phyloP scores from a whole-genome alignment of 352 stramenopile genomes.

The Pythium grandisporangium region DNA sequence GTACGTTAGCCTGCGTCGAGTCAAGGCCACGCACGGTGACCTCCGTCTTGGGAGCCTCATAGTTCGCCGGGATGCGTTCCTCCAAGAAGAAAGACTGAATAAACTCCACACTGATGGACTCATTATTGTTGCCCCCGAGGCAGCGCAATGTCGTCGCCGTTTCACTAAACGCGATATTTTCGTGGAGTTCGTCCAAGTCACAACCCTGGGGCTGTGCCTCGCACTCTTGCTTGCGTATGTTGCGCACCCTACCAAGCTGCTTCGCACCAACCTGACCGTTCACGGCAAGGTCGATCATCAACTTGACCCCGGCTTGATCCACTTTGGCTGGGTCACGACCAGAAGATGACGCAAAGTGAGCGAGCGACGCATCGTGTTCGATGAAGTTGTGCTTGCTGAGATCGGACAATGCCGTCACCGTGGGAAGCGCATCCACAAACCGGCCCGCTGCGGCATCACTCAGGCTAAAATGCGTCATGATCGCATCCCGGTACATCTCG shows the following conservation, averaged over 20 bases:
- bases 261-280: background rate
- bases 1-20: constrained; percentile 2
- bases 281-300: constrained; percentile 13
- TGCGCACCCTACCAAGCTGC: constrained; percentile 4
- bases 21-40: background rate
- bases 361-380: constrained; percentile 24
- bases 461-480: constrained; percentile 37
- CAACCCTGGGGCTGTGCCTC: constrained; percentile 3
- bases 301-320: constrained; percentile 14
- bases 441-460: constrained; percentile 16
- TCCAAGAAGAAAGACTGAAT: constrained; percentile 12
- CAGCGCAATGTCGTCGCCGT: constrained; percentile 1
- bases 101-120: background rate
- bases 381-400: constrained; percentile 22
- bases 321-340: constrained; percentile 18
- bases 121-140: constrained; percentile 2
- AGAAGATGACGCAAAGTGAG: constrained; percentile 21
- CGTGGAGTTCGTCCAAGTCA: constrained; percentile 4
- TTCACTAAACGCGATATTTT: constrained; percentile 1
- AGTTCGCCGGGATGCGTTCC: constrained; percentile 15
- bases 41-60: constrained; percentile 3
- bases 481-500: constrained; percentile 13
- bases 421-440: constrained; percentile 14
- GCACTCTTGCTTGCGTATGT: constrained; percentile 1
- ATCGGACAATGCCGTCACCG: constrained; percentile 31